Percentiles rank a stretch among this genome's conserved stretches.
Conservation (phyloP, 345 rosid species). For the Populus nigra region DNA sequence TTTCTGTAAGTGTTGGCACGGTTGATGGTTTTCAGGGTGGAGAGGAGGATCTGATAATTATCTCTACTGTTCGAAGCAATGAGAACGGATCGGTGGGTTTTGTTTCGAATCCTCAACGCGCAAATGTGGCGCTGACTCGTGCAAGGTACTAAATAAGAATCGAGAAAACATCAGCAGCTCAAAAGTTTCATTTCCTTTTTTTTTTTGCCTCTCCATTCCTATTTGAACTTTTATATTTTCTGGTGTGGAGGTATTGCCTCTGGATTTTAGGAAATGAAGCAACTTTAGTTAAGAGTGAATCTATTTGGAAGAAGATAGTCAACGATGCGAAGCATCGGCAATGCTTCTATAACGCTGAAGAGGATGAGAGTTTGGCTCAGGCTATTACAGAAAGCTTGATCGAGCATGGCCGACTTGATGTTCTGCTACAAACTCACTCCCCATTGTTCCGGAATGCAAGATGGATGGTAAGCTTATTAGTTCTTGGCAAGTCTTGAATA, state of each 20-base stretch:
- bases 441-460: not conserved
- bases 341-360: constrained; percentile 39
- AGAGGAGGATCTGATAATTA: constrained; percentile 48
- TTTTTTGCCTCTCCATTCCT: not conserved
- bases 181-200: not conserved
- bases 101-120: constrained; percentile 13
- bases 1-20: constrained; percentile 35
- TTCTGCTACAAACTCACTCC: not conserved
- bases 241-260: constrained; percentile 32
- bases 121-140: constrained; percentile 24
- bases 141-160: constrained; percentile 30
- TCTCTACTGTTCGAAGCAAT: constrained; percentile 53
- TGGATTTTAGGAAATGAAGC: constrained; percentile 51
- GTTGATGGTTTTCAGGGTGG: constrained; percentile 55
- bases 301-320: constrained; percentile 40
- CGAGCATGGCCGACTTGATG: not conserved
- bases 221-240: too few species aligned
- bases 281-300: constrained; percentile 28
- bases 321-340: constrained; percentile 33
- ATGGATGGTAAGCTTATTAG: not conserved
- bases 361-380: constrained; percentile 30
- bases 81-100: constrained; percentile 39
- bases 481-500: too few species aligned
- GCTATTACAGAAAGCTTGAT: not conserved
- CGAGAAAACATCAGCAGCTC: not conserved